phyloP scores from a whole-genome alignment of 2,329 filamentous ascomycete species.

The Fusarium devonianum region DNA sequence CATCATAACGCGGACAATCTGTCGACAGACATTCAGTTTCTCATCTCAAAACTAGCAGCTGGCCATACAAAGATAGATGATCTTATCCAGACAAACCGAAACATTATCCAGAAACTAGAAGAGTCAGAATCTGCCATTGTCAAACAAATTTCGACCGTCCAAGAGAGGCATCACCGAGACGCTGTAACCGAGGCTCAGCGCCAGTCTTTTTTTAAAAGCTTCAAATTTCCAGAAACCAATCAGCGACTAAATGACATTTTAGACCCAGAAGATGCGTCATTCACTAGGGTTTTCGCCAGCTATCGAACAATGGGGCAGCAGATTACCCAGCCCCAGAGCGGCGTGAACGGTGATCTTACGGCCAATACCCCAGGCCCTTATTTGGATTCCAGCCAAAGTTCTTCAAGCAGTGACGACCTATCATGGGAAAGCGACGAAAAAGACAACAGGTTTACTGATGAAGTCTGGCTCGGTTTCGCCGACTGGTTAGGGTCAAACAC shows the following conservation, averaged over 20 bases:
- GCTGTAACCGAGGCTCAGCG: neutral
- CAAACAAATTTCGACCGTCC: neutral
- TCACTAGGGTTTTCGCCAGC: constrained; percentile 1
- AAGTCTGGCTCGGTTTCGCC: neutral
- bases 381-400: neutral
- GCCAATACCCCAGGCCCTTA: too few species aligned
- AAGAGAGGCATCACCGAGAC: neutral
- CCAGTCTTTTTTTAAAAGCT: neutral
- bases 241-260: constrained; percentile 6
- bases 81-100: neutral
- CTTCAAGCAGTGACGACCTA: neutral
- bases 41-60: neutral
- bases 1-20: neutral
- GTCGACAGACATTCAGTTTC: neutral
- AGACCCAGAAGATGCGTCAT: neutral
- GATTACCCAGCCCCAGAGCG: too few species aligned
- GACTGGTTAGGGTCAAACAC: constrained; percentile 4
- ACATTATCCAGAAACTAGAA: neutral
- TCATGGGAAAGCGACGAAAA: neutral
- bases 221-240: constrained; percentile 10
- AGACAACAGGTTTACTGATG: neutral
- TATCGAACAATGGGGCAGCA: constrained; percentile 1
- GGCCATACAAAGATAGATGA: neutral
- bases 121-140: neutral
- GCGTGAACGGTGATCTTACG: too few species aligned